Base-by-base conservation (phyloP, 2,329 filamentous ascomycete species). In the Cercospora sp. region DNA sequence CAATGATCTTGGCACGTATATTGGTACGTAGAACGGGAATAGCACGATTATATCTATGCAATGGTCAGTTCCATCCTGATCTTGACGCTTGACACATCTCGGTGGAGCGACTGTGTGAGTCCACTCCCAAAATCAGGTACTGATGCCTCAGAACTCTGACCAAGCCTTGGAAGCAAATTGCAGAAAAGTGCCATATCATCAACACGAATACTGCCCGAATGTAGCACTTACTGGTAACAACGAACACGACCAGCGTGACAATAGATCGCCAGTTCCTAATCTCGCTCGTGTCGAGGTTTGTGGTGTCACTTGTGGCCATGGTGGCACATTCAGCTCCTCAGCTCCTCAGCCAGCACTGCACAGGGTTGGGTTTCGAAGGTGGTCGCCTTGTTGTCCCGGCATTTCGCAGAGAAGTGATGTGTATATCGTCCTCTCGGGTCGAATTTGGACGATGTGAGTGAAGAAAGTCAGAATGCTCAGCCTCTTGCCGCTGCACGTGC, bases 191-290 rank as follows among this genome's bases (percentile, higher is more conserved):
- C 45, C 20, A 16, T 13, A 23, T 7, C 18, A 18, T 23, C 23
- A n/a, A 12, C 20, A 10, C 30, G 10, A 7, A 8, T 20, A 1
- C 5, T 33, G 2, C 12, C 5, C 23, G 1, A 51, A 13, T 1
- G n/a, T 20, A 12, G 16, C 31, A 86, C 89, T 84, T 80, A 91
- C 90, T 92, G 4, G 90, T 89, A 48, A 90, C 53, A 36, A 91
- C 81, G 73, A 92, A 92, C 55, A 89, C 85, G 63, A 92, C 80
- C 36, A 92, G 82, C 0, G 89, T 91, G 66, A 92, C 79, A 60
- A 92, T 91, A 16, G 90, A 91, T 60, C 86, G 83, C 90, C 89
- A 92, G 66, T 86, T 78, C 64, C 78, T 84, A 73, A 92, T 91
- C 71, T 84, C 79, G 59, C 77, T 77, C 28, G 86, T 88, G 69